A percentile compares a stretch with the other conserved stretches of the same genome.
Evolutionary conservation across 768 basidiomycete species (phyloP).

Genomic region (Hericium erinaceus): DNA sequence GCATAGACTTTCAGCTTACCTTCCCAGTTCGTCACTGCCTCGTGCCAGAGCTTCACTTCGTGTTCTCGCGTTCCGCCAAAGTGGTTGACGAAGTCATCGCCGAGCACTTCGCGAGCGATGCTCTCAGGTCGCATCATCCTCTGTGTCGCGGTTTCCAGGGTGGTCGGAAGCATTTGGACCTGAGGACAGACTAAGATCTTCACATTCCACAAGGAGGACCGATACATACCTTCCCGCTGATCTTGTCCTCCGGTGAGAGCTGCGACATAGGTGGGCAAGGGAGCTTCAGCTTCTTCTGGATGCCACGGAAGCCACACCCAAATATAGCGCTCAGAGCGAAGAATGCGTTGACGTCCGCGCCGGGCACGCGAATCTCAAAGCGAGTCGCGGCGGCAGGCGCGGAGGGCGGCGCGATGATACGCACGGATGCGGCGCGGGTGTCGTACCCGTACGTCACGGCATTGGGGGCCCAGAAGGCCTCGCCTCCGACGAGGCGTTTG

Average conservation of each 20-base stretch:
- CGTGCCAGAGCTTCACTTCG: conserved; percentile 79
- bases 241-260: conserved; percentile 45
- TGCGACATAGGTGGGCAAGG: conserved; percentile 63
- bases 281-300: conserved; percentile 63
- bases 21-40: conserved; percentile 93
- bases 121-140: conserved; percentile 73
- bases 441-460: conserved; percentile 94
- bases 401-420: conserved; percentile 88
- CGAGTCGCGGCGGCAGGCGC: conserved; percentile 76
- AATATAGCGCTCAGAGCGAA: conserved; percentile 85
- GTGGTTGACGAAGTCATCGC: conserved; percentile 88
- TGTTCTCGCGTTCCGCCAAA: conserved; percentile 92
- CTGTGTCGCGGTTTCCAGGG: conserved; percentile 70
- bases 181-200: conserved; percentile 23
- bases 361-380: conserved; percentile 90
- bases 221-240: conserved; percentile 39
- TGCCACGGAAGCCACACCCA: conserved; percentile 78
- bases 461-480: conserved; percentile 92
- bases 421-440: conserved; percentile 83
- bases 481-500: conserved; percentile 90
- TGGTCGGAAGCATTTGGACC: conserved; percentile 69
- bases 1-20: conserved; percentile 35
- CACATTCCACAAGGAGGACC: not conserved
- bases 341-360: conserved; percentile 95
- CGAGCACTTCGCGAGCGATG: conserved; percentile 81